phyloP scores from a whole-genome alignment of 208 protist genomes.

The Trypanosoma conorhini region DNA sequence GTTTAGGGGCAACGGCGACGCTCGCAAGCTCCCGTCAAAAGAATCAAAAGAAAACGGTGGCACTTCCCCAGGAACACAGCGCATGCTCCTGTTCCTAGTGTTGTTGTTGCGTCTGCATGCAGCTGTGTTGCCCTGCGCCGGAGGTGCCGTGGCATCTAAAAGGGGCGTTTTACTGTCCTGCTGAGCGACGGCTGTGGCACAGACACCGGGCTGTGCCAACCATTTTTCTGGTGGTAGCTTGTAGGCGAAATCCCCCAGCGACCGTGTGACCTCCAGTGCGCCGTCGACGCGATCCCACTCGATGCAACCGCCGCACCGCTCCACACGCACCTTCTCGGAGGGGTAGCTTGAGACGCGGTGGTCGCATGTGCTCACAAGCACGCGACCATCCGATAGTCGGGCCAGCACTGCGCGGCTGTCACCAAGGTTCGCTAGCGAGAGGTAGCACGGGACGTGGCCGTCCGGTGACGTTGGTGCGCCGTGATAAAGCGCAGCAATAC shows the following conservation, averaged over 20 bases:
- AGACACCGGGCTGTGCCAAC: conserved; percentile 22
- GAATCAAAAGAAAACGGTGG: not conserved
- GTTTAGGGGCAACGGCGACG: not conserved
- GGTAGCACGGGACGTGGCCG: conserved; percentile 9
- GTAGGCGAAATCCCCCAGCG: conserved; percentile 62
- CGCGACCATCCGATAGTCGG: conserved; percentile 25
- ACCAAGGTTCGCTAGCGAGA: conserved; percentile 75
- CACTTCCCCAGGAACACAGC: not conserved
- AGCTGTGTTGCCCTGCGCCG: not conserved
- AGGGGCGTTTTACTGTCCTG: not conserved
- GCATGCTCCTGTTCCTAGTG: not conserved
- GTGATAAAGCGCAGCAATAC: conserved; percentile 43
- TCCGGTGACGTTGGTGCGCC: conserved; percentile 1
- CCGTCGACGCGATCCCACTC: conserved; percentile 61
- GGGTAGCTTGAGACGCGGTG: conserved; percentile 52
- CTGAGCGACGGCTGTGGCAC: not conserved
- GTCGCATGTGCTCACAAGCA: conserved; percentile 55
- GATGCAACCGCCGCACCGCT: conserved; percentile 40
- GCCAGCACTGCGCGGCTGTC: conserved; percentile 74
- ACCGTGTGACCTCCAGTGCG: conserved; percentile 64
- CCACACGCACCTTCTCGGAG: conserved; percentile 39
- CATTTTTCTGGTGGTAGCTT: conserved; percentile 51
- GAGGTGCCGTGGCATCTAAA: not conserved
- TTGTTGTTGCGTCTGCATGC: not conserved
- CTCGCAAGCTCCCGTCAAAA: not conserved